Evolutionary conservation across 805 yeast genomes (phyloP), one percentile per base, ranked within the genome.

Genomic region (Lachancea cidri): DNA sequence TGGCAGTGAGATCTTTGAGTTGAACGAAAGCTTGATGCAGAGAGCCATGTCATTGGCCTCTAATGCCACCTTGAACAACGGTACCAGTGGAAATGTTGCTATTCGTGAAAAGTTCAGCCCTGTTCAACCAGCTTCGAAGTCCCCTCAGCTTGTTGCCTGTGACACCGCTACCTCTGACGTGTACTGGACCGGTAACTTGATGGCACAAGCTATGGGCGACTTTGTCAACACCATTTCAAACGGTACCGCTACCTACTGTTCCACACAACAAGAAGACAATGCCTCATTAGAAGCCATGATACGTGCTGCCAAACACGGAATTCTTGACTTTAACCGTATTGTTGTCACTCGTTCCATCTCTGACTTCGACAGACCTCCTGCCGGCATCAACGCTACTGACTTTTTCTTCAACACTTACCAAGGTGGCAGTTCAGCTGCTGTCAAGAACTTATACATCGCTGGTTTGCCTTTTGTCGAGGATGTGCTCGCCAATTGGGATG

Each of bases 231-330:
- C 77, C 47, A 58, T 78, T 56, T 73, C 83, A 49, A 79, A 80
- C 53, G 79, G 79, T 41, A 68, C 79, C 29, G 83, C 76, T 19
- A 62, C 60, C 11, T 79, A 77, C 66, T 76, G 83, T 58, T 56
- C 79, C 33, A 72, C 83, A 34, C 82, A 81, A 41, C 83, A 79
- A 59, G 86, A 80, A 59, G 86, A 80, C 55, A 75, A 77, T 55
- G 85, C 85, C 14, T 66, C 80, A 13, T 70, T 79, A 53, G 83
- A 79, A 57, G 76, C 77, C 6, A 59, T 79, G 42, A 50, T 76
- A 35, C 72, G 86, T 65, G 70, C 73, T 53, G 74, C 74, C 45
- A 65, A 64, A 44, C 67, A 65, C 49, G 82, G 80, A 7, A 66
- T 77, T 45, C 76, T 74, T 39, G 82, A 77, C 57, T 79, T 62